Evolutionary conservation across 805 yeast species (phyloP), one percentile per base, ranked within the genome.

Genomic region (Pichia occidentalis): DNA sequence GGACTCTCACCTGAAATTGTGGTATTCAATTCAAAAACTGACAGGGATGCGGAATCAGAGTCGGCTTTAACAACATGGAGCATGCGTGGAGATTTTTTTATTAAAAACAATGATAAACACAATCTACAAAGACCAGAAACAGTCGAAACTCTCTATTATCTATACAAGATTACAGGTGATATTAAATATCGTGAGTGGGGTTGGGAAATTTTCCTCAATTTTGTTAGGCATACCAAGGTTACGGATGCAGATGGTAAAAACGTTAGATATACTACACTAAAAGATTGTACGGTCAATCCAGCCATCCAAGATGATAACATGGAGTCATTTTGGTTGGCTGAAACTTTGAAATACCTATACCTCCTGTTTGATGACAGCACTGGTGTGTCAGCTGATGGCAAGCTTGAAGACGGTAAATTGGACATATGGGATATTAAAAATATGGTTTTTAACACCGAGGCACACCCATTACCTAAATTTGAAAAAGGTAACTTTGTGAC

Each of bases 271-370:
- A 69, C 85, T 2, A 73, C 83, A 7, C 60, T 87, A 46, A 63
- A 70, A 35, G 85, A 84, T 55, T 88, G 85, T 32, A 74, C 84
- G 2, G 45, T 50, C 2, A 75, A 78, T 24, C 77, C 88, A 3
- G 55, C 53, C n/a, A 52, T 55, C 16, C 57, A 56, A 44, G 61
- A 70, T 37, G 92, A 88, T 59, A 85, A 84, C 53, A 74, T 84
- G 75, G 96, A 87, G 60, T 80, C 94, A 16, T 86, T 85, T 67
- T 88, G 97, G 97, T 68, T 85, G 35, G 88, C 95, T 2, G 96
- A 88, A 58, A 88, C 97, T 4, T 70, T 88, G 55, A 88, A 88
- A 60, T 88, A 87, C 60, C 65, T 87, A 28, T 85, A 85, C 52
- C 61, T 85, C 40, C 63, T 86, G 45, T 86, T 86, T 60, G 92